Conservation (phyloP, 495 filamentous ascomycete genomes). For the Aspergillus sclerotioniger region DNA sequence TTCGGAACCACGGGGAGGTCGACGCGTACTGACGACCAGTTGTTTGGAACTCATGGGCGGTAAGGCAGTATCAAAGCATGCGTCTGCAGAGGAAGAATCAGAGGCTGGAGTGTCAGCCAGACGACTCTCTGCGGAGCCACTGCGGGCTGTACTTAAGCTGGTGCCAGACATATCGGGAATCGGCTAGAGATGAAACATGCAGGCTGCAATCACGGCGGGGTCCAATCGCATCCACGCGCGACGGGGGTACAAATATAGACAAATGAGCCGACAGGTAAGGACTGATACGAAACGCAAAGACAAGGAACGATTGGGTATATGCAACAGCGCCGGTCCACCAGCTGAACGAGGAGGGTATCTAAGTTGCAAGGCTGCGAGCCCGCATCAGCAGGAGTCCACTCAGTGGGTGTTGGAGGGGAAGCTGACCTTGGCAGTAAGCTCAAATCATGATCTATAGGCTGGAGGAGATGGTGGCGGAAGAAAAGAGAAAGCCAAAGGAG, state of each 20-base stretch:
- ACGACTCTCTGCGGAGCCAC: constrained; percentile 1
- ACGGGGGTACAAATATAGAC: not conserved
- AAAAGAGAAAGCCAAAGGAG: too few species aligned
- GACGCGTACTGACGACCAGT: constrained; percentile 16
- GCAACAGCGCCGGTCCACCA: too few species aligned
- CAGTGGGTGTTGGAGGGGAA: not conserved
- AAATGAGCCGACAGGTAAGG: not conserved
- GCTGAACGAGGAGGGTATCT: not conserved
- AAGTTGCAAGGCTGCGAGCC: not conserved
- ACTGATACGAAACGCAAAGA: constrained; percentile 5
- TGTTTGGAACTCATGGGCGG: constrained; percentile 27
- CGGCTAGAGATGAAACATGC: not conserved
- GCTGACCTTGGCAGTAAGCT: constrained; percentile 1
- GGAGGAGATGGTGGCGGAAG: not conserved
- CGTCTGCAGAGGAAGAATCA: not conserved
- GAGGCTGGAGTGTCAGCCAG: not conserved
- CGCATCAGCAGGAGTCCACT: not conserved
- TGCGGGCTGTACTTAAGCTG: not conserved
- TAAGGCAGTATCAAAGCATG: constrained; percentile 19
- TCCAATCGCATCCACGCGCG: not conserved
- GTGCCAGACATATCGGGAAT: constrained; percentile 1
- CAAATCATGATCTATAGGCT: constrained; percentile 3
- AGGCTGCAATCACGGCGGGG: not conserved
- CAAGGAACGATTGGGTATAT: not conserved
- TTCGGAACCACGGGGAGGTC: constrained; percentile 10